Conservation (phyloP, 129 eudicot genomes). For the Ambrosia artemisiifolia region DNA sequence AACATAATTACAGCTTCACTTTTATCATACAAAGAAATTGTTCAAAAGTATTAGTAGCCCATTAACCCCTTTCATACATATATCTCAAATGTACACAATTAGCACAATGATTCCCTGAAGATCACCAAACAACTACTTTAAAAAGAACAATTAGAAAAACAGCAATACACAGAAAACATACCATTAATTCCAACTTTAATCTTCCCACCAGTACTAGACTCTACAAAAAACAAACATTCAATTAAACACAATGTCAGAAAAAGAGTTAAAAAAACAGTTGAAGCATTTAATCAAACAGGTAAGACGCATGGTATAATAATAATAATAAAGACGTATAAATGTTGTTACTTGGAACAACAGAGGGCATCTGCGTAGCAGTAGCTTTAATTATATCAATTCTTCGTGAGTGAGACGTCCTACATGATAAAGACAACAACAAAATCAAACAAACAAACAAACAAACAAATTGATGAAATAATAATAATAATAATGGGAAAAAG, state of each 20-base stretch:
- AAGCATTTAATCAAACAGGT: not conserved
- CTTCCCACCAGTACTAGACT: constrained; percentile 53
- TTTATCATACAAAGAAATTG: not conserved
- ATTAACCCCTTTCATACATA: not conserved
- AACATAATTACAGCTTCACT: constrained; percentile 2
- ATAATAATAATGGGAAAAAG: not conserved
- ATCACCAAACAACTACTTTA: not conserved
- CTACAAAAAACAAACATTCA: constrained; percentile 27
- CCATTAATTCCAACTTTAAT: constrained; percentile 92
- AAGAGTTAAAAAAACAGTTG: not conserved
- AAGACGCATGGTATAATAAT: not conserved
- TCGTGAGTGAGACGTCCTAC: constrained; percentile 40
- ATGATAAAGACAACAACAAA: not conserved
- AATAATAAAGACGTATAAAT: not conserved
- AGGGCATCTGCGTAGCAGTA: constrained; percentile 74
- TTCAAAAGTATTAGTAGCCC: not conserved
- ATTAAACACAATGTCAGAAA: constrained; percentile 1
- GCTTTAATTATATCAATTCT: constrained; percentile 57
- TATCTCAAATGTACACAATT: not conserved
- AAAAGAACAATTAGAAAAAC: not conserved
- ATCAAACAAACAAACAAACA: not conserved
- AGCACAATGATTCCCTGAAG: not conserved
- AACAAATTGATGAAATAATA: not conserved
- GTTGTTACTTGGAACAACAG: constrained; percentile 53
- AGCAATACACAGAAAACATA: constrained; percentile 19